phyloP scores from a whole-genome alignment of 2,329 filamentous ascomycete genomes.

The Emergomyces africanus region DNA sequence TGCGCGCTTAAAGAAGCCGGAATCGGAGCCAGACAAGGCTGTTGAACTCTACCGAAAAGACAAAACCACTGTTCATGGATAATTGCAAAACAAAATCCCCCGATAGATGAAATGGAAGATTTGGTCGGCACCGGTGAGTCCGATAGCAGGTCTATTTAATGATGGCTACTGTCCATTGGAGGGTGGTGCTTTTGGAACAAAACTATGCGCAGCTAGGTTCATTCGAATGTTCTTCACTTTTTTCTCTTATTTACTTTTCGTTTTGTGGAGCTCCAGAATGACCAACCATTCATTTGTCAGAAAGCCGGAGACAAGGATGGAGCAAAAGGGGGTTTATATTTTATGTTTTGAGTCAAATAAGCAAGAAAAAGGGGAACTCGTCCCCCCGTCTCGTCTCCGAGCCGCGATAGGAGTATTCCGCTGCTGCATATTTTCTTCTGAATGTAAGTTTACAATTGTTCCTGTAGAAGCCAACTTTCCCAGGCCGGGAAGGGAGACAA shows the following conservation, averaged over 20 bases:
- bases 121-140: conserved; percentile 16
- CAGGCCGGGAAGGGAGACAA: neutral
- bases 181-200: neutral
- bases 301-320: neutral
- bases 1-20: conserved; percentile 4
- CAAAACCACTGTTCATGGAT: neutral
- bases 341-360: neutral
- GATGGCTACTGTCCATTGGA: conserved; percentile 7
- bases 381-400: neutral
- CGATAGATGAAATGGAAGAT: neutral
- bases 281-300: neutral
- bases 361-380: neutral
- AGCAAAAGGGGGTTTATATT: neutral
- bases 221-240: conserved; percentile 2
- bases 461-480: neutral
- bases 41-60: neutral
- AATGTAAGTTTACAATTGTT: conserved; percentile 7
- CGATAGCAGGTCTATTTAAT: conserved; percentile 14
- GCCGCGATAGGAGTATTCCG: conserved; percentile 1
- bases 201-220: conserved; percentile 3
- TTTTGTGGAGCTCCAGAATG: neutral
- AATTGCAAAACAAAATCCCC: neutral
- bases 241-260: neutral
- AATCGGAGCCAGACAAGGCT: neutral
- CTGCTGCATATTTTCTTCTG: conserved; percentile 1